Conservation (phyloP, 208 protist species). For the Wallacemonas sp. region DNA sequence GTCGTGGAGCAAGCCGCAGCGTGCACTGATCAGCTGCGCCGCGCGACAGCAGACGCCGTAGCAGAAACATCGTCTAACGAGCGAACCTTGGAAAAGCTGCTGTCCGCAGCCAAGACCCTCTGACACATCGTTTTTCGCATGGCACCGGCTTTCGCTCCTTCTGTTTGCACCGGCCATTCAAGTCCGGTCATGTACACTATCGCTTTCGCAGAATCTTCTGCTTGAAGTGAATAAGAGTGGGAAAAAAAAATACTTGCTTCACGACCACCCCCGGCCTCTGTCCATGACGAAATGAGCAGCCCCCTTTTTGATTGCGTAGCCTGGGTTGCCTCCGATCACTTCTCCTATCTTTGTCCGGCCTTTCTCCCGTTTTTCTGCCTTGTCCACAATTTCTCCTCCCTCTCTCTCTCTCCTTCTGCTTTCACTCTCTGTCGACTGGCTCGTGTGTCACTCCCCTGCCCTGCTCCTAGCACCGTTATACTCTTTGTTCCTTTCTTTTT, state of each 20-base stretch:
- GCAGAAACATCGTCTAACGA: background rate
- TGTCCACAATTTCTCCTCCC: background rate
- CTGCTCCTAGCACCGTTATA: background rate
- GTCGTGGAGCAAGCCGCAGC: background rate
- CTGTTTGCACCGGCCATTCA: too few species aligned
- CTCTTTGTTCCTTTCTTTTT: constrained; percentile 9
- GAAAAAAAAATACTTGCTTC: background rate
- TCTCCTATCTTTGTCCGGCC: too few species aligned
- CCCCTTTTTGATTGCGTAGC: too few species aligned
- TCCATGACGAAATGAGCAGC: too few species aligned
- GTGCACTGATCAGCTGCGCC: background rate
- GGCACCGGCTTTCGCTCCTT: too few species aligned
- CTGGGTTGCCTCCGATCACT: too few species aligned
- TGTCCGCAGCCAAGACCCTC: background rate
- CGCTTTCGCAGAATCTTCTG: too few species aligned
- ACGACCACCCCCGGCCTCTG: too few species aligned
- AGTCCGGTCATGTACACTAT: too few species aligned
- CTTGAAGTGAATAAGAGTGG: too few species aligned
- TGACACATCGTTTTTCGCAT: background rate
- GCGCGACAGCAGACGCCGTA: background rate
- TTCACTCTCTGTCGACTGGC: background rate
- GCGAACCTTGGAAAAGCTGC: background rate
- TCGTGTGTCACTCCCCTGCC: too few species aligned
- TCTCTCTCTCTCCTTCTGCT: background rate
- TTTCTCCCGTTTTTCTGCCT: background rate